phyloP scores from a whole-genome alignment of 2,329 filamentous ascomycete species.

The Knoxdaviesia proteae region DNA sequence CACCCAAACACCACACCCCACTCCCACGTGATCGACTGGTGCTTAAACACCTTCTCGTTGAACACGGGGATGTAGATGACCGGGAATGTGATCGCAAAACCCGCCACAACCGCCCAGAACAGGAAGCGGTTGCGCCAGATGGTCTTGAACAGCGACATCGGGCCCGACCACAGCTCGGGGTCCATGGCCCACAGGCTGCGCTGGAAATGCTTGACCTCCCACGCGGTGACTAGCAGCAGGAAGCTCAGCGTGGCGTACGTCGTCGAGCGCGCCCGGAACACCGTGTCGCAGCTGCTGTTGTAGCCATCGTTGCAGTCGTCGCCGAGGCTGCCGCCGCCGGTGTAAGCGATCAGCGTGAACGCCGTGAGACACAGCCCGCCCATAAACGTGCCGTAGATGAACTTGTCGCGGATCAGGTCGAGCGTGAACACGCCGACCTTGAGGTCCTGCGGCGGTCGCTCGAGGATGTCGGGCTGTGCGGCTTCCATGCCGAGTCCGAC shows the following conservation, averaged over 20 bases:
- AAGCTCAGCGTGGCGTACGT: constrained; percentile 51
- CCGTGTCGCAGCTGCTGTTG: constrained; percentile 26
- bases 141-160: constrained; percentile 32
- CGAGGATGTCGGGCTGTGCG: constrained; percentile 45
- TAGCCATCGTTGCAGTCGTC: constrained; percentile 34
- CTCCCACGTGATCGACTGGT: constrained; percentile 47
- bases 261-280: constrained; percentile 45
- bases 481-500: constrained; percentile 53
- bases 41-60: constrained; percentile 47
- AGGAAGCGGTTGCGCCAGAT: constrained; percentile 49
- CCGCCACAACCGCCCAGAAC: constrained; percentile 40
- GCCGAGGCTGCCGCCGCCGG: constrained; percentile 25
- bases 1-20: constrained; percentile 47
- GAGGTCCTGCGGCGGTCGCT: constrained; percentile 41
- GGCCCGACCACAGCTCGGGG: constrained; percentile 24
- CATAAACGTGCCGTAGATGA: constrained; percentile 44
- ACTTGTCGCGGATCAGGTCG: constrained; percentile 45
- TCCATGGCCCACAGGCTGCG: constrained; percentile 50
- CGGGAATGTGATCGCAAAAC: constrained; percentile 38
- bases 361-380: constrained; percentile 38
- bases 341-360: constrained; percentile 40
- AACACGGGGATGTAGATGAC: constrained; percentile 48
- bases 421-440: constrained; percentile 39
- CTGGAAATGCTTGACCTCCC: constrained; percentile 54
- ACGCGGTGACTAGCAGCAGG: constrained; percentile 45